phyloP scores from a whole-genome alignment of 768 basidiomycete genomes.

The Naganishia randhawae region DNA sequence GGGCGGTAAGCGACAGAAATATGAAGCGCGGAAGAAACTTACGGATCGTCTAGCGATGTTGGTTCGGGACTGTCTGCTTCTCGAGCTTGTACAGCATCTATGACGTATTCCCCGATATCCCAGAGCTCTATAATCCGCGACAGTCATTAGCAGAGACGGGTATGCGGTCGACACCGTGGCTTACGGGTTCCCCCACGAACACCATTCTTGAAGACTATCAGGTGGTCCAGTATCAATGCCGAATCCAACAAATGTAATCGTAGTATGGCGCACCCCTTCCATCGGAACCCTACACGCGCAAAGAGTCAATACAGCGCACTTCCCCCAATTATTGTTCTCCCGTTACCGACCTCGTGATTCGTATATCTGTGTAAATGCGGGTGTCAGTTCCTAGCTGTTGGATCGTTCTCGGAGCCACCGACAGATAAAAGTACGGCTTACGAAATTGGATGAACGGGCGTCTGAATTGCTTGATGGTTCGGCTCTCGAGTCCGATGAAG shows the following conservation, averaged over 20 bases:
- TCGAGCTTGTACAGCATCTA: constrained; percentile 18
- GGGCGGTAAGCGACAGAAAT: neutral
- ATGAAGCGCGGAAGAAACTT: neutral
- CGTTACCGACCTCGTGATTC: constrained; percentile 4
- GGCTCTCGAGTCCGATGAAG: constrained; percentile 4
- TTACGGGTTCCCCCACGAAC: constrained; percentile 21
- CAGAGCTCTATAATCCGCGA: constrained; percentile 22
- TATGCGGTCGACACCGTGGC: neutral
- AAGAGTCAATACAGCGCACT: neutral
- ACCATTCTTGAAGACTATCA: constrained; percentile 24
- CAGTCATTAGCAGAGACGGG: neutral
- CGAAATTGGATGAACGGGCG: constrained; percentile 24
- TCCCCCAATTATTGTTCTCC: too few relatives aligned
- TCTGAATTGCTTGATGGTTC: constrained; percentile 25
- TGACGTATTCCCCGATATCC: constrained; percentile 27
- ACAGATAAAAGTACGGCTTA: too few relatives aligned
- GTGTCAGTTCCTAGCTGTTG: too few relatives aligned
- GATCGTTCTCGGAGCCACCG: too few relatives aligned
- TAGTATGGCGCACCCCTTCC: constrained; percentile 21
- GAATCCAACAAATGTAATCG: too few relatives aligned
- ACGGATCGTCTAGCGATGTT: constrained; percentile 3
- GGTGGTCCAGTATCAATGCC: neutral
- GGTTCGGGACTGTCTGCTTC: constrained; percentile 10
- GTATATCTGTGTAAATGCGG: constrained; percentile 4
- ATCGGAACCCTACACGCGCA: constrained; percentile 15